Evolutionary conservation across 805 yeast species (phyloP), one percentile per base, ranked within the genome.

Genomic region (Wickerhamiella siamensis): DNA sequence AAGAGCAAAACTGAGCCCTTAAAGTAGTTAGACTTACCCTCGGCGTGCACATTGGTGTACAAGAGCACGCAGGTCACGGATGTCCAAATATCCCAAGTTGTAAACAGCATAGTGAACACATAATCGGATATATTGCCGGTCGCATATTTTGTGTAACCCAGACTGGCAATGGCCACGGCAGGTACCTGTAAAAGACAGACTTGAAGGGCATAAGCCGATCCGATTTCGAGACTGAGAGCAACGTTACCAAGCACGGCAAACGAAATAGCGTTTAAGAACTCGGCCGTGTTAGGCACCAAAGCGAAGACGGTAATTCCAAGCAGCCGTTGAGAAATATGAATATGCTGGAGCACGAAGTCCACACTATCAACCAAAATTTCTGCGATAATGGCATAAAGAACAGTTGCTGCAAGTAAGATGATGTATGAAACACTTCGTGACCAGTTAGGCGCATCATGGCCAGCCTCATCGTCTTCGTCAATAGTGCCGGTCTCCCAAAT

Each of bases 381-480:
- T 2, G 97, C 98, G 52, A 91, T 87, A 26, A 84, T 63, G 0
- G 98, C 96, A 60, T 91, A 91, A 17, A 86, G 64, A 9, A 87
- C 48, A 0, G 98, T 91, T 1, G 97, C 88, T 3, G 79, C 73
- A 5, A 91, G 65, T 36, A 91, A 66, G 41, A 91, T 87, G 15
- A 79, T 71, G 0, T 94, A 72, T 2, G 95, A 82, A 60, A 86
- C 88, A 14, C 65, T 64, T 53, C 88, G 72, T 5, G 94, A 79
- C 98, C 98, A 91, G 57, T 91, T 91, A 36, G 98, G 97, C 0
- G 96, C 93, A 58, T 86, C 96, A 52, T 88, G 96, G 1, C 94
- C 93, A 4, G 80, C 79, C n/a, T 54, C 58, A 10, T 53, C 59
- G 33, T 59, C 43, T 40, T 69, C 72, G 2, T 63, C 55, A 12